These are phyloP conservation scores for Glonium stellatum DNA, from an alignment of 495 filamentous ascomycete genomes.

Conservation along the genomic window DNA sequence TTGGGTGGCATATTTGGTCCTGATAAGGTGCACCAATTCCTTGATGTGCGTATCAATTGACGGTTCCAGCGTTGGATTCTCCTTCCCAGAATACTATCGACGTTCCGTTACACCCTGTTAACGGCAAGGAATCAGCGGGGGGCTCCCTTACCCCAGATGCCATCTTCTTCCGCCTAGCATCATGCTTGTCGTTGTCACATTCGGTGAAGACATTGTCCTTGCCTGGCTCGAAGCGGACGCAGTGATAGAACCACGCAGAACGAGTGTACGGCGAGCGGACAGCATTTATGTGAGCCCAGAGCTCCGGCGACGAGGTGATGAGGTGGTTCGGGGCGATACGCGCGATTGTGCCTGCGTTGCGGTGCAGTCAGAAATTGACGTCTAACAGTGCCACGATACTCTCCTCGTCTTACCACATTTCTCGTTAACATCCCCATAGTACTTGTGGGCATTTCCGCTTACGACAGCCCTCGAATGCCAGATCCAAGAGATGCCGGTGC, in stretches of 20 bases:
- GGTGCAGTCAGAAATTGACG: not conserved
- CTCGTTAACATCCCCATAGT: constrained; percentile 32
- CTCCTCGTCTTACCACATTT: constrained; percentile 31
- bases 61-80: constrained; percentile 26
- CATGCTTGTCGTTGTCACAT: constrained; percentile 28
- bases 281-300: constrained; percentile 29
- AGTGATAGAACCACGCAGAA: constrained; percentile 32
- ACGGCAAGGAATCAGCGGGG: not conserved
- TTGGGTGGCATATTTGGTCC: constrained; percentile 31
- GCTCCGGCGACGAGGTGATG: constrained; percentile 29
- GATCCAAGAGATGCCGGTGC: constrained; percentile 31
- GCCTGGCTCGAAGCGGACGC: constrained; percentile 23
- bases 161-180: constrained; percentile 26
- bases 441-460: constrained; percentile 28
- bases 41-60: constrained; percentile 27
- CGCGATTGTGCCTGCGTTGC: constrained; percentile 31
- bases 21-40: constrained; percentile 26
- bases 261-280: constrained; percentile 25
- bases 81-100: constrained; percentile 29
- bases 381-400: not conserved
- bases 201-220: constrained; percentile 30
- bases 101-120: not conserved
- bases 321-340: constrained; percentile 32
- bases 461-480: constrained; percentile 34
- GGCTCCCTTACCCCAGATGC: constrained; percentile 21